Base-by-base conservation (phyloP, 768 basidiomycete species). In the Polyporus arcularius region DNA sequence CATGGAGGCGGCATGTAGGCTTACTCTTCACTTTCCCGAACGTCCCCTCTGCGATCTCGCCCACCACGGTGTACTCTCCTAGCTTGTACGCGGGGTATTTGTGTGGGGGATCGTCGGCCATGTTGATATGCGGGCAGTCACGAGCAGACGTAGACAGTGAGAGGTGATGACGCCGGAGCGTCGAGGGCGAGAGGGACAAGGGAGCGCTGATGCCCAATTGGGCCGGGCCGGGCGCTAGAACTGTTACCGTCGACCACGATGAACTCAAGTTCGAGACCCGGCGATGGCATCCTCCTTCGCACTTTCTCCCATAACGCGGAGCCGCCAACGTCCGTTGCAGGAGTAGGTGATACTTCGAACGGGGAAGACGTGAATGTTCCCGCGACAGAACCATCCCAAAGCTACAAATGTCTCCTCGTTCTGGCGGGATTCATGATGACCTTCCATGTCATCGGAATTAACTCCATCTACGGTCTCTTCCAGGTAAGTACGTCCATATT, bases 1-100 rank as follows among this genome's bases (percentile, higher is more conserved):
- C 31, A 53, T 32, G 55, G 57, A 48, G 43, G 26, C 57, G 21
- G 35, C 35, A 35, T 35, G 35, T 35, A 31, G 16, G 38, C 57
- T 74, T 75, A 97, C 96, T 92, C 82, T 98, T 98, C 73, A 99
- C 97, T 77, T 97, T 98, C 57, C 96, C 97, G 78, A 98, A 99
- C 11, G 94, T 96, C 3, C 97, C 97, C 65, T 96, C 94, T 18
- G 96, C 96, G 60, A 98, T 90, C 65, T 96, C 94, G 58, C 85
- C 76, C 56, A 89, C 84, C 59, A 98, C 86, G 43, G 85, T 90
- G 75, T 98, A 98, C 78, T 96, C 91, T 47, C 96, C 95, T 35
- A 97, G 86, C 78, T 88, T 89, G 15, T 87, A 85, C 10, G 88
- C 79, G 12, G 89, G 77, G 68, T 79, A 84, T 42, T 66, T 65